Evolutionary conservation across 75 land plant genomes (phyloP).

Genomic region (Selaginella moellendorffii): DNA sequence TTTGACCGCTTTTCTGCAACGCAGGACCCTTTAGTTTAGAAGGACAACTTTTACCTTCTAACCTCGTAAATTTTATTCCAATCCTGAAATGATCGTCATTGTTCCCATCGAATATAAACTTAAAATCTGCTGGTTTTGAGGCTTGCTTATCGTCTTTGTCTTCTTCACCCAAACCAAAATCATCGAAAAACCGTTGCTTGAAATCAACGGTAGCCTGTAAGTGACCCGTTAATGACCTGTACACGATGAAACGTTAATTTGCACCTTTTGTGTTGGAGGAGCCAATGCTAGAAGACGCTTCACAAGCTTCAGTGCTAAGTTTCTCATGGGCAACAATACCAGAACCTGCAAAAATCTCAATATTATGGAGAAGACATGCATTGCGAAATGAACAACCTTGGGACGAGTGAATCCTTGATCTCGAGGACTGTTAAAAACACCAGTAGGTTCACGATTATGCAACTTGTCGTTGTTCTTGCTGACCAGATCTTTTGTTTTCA

Average conservation of each 20-base stretch:
- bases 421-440: slow-evolving; percentile 30
- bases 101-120: slow-evolving; percentile 63
- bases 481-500: slow-evolving; percentile 57
- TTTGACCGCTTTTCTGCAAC: slow-evolving; percentile 51
- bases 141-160: slow-evolving; percentile 27
- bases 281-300: slow-evolving; percentile 65
- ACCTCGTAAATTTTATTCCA: slow-evolving; percentile 84
- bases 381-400: slow-evolving; percentile 35
- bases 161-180: slow-evolving; percentile 53
- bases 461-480: slow-evolving; percentile 66
- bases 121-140: slow-evolving; percentile 68
- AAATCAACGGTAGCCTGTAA: slow-evolving; percentile 57
- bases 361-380: not conserved
- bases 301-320: slow-evolving; percentile 69
- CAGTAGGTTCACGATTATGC: slow-evolving; percentile 7
- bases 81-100: slow-evolving; percentile 74
- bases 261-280: slow-evolving; percentile 52
- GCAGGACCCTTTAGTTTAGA: not conserved
- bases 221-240: not conserved
- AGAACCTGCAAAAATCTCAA: slow-evolving; percentile 38
- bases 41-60: not conserved
- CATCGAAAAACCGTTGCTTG: slow-evolving; percentile 47
- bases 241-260: not conserved
- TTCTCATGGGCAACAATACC: slow-evolving; percentile 61
- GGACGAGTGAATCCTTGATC: slow-evolving; percentile 97